Percentiles rank a stretch among this genome's conserved stretches.
Conservation (phyloP, 495 filamentous ascomycete genomes). For the Penicillium malachiteum region DNA sequence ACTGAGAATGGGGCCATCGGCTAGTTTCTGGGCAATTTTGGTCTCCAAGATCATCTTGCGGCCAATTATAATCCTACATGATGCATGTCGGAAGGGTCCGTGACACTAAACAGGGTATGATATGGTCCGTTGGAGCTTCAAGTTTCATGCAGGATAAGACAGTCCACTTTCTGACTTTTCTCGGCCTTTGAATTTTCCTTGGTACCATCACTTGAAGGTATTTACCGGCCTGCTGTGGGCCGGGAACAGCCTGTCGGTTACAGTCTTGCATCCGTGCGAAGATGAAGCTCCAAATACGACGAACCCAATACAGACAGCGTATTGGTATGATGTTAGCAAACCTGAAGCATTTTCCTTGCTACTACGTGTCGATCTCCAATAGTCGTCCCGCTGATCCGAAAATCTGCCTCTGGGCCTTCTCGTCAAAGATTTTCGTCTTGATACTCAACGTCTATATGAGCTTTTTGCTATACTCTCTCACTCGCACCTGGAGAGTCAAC, state of each 20-base stretch:
- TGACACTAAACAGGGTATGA: constrained; percentile 16
- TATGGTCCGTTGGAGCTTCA: constrained; percentile 19
- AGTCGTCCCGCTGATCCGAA: background rate
- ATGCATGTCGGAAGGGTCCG: constrained; percentile 19
- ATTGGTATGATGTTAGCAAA: background rate
- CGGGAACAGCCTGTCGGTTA: constrained; percentile 4
- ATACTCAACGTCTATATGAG: background rate
- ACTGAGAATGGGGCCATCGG: constrained; percentile 1
- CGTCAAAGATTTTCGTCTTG: constrained; percentile 1
- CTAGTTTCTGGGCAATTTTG: background rate
- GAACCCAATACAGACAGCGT: background rate
- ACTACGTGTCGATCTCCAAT: background rate
- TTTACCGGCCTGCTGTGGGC: constrained; percentile 3
- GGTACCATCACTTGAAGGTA: background rate
- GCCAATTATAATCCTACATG: constrained; percentile 14
- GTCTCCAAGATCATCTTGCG: background rate
- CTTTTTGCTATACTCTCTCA: constrained; percentile 10
- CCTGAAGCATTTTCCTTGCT: background rate
- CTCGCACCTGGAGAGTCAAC: background rate
- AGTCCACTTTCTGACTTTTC: constrained; percentile 15
- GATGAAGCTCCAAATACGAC: background rate
- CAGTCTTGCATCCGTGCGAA: constrained; percentile 6
- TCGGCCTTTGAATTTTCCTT: background rate
- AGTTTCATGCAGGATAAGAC: constrained; percentile 14
- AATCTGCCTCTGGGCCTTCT: background rate